A percentile compares a stretch with the other conserved stretches of the same genome.
Evolutionary conservation across 2,329 filamentous ascomycete species (phyloP).

Genomic region (Delphinella strobiligena): DNA sequence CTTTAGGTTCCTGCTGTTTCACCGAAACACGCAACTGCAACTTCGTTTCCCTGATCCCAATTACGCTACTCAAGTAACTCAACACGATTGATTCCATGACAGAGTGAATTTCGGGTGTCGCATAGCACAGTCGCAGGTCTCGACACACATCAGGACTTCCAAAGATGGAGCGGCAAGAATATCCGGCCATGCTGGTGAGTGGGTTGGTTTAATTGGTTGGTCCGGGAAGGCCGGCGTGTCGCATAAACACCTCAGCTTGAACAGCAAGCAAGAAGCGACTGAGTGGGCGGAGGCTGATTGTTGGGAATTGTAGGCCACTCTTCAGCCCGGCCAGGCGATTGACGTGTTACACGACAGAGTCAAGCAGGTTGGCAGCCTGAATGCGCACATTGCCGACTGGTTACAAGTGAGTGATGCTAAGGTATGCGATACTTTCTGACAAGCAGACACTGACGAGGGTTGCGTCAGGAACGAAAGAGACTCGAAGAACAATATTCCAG

Average conservation of each 20-base stretch:
- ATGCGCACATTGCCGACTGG: constrained; percentile 91
- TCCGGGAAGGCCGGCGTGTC: too few relatives aligned
- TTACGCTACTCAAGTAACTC: too few relatives aligned
- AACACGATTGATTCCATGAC: too few relatives aligned
- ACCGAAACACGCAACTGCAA: too few relatives aligned
- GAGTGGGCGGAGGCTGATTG: not conserved
- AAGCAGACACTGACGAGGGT: not conserved
- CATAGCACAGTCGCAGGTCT: too few relatives aligned
- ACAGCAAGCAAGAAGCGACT: too few relatives aligned
- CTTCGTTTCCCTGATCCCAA: too few relatives aligned
- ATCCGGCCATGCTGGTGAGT: constrained; percentile 87
- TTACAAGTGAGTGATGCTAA: constrained; percentile 55
- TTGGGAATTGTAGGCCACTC: constrained; percentile 49
- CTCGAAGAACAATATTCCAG: constrained; percentile 84
- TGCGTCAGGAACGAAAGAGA: constrained; percentile 68
- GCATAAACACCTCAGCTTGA: too few relatives aligned
- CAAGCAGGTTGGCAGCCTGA: constrained; percentile 73
- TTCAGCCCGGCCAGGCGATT: constrained; percentile 74
- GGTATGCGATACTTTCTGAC: not conserved
- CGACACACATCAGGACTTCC: too few relatives aligned
- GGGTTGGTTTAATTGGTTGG: constrained; percentile 1
- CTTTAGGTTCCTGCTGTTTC: too few relatives aligned
- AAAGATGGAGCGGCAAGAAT: constrained; percentile 66
- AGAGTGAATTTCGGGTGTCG: too few relatives aligned
- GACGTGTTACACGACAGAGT: constrained; percentile 75